Evolutionary conservation across 106 monocot species (phyloP), one percentile per base, ranked within the genome.

Genomic region (Apostasia shenzhenica): DNA sequence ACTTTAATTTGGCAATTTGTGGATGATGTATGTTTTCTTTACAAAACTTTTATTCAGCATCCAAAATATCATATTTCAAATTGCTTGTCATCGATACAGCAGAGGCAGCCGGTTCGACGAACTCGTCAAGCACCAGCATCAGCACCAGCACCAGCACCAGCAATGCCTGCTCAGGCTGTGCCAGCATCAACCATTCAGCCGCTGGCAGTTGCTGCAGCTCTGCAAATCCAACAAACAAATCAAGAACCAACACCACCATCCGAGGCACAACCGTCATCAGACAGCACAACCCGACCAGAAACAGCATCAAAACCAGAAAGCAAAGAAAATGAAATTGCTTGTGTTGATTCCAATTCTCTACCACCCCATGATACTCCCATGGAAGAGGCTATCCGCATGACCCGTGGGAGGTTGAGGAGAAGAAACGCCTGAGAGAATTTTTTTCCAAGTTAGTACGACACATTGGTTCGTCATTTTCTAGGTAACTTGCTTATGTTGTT

Each of bases 361-460:
- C 9, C 57, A 5, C 61, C 69, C 8, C 66, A 80, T 47, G 81
- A 78, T 60, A 81, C 67, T 0, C 62, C 75, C 1, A 69, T 81
- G 6, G 83, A 83, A 73, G 87, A 83, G 72, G 72, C 83, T 1
- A 75, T 87, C 12, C 80, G 87, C 5, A 43, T 83, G 54, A 88
- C 87, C 1, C 83, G 87, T 56, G 68, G 65, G 46, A 76, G 73
- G 64, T 72, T 88, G 66, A 83, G 83, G 63, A 88, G 67, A 45
- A 12, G 62, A n/a, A 26, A 26, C 26, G 26, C 26, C 26, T 26
- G 26, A 26, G 26, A 26, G 26, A 26, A 26, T 26, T 26, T 26
- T 26, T 26, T 26, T 26, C 26, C 26, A 26, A 26, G 26, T 26
- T 26, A 26, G 0, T 26, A 26, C 26, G 26, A 26, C 26, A 26